Percentiles rank a stretch among this genome's conserved stretches.
Conservation (phyloP, 2,329 filamentous ascomycete species). For the Bipolaris sorokiniana region DNA sequence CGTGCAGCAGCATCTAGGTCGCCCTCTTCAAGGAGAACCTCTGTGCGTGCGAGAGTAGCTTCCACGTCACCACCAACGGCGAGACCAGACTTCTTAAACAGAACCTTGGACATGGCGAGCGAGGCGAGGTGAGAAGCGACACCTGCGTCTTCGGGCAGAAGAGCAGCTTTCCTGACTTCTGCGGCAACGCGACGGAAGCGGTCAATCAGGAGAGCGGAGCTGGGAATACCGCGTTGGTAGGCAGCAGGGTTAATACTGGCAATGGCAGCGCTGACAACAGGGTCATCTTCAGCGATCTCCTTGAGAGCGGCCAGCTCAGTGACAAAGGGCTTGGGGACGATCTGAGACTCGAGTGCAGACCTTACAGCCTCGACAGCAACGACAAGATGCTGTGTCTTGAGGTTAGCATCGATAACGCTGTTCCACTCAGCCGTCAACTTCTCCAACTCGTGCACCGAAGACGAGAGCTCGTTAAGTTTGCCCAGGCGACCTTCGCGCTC, state of each 20-base stretch:
- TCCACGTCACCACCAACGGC: slow-evolving; percentile 89
- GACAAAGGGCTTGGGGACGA: slow-evolving; percentile 82
- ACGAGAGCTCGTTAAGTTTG: slow-evolving; percentile 80
- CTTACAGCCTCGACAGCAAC: slow-evolving; percentile 94
- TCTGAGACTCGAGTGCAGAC: slow-evolving; percentile 76
- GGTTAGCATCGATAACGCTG: slow-evolving; percentile 84
- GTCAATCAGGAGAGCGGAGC: slow-evolving; percentile 85
- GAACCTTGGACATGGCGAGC: slow-evolving; percentile 86
- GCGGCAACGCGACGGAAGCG: slow-evolving; percentile 90
- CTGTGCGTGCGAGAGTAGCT: slow-evolving; percentile 86
- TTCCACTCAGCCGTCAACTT: slow-evolving; percentile 89
- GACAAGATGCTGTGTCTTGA: slow-evolving; percentile 94
- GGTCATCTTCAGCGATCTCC: slow-evolving; percentile 82
- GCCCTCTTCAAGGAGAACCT: slow-evolving; percentile 90
- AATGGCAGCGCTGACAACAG: slow-evolving; percentile 90
- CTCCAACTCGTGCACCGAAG: slow-evolving; percentile 82
- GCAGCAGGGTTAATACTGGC: slow-evolving; percentile 93
- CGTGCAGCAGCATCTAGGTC: slow-evolving; percentile 88
- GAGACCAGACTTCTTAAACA: slow-evolving; percentile 86
- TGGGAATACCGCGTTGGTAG: slow-evolving; percentile 90
- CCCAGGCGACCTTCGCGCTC: slow-evolving; percentile 87
- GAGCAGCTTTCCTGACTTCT: slow-evolving; percentile 92
- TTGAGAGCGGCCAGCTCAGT: slow-evolving; percentile 93
- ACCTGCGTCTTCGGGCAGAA: slow-evolving; percentile 91
- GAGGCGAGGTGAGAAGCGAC: slow-evolving; percentile 93